Conservation (phyloP, 257 asterid species). For the Solanum pennellii region DNA sequence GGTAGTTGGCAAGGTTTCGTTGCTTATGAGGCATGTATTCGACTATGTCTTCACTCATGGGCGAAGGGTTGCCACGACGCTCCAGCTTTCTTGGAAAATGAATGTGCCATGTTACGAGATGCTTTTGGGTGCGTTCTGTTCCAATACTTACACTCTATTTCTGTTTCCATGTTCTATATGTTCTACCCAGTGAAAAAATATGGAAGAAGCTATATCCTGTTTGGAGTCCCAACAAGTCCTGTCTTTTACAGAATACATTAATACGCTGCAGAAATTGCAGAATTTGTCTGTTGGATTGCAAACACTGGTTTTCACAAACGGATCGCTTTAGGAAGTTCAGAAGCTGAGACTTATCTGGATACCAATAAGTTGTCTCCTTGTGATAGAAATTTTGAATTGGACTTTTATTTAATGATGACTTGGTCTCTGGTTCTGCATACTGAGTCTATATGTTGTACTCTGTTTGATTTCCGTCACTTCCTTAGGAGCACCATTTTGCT, state of each 20-base stretch:
- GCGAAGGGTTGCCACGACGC: conserved; percentile 68
- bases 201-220: not conserved
- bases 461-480: not conserved
- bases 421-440: not conserved
- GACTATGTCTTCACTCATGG: conserved; percentile 93
- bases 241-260: not conserved
- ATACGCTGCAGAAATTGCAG: not conserved
- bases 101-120: conserved; percentile 72
- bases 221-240: not conserved
- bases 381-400: not conserved
- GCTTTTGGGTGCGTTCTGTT: conserved; percentile 58
- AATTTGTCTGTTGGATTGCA: not conserved
- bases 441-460: not conserved
- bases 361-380: not conserved
- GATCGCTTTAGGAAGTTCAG: not conserved
- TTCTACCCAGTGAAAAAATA: not conserved
- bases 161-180: not conserved
- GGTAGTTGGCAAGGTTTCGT: conserved; percentile 73
- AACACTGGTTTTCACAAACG: not conserved
- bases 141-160: not conserved
- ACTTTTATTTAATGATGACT: not conserved
- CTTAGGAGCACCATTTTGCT: not conserved
- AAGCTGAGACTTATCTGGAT: not conserved
- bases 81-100: conserved; percentile 72
- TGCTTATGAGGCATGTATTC: conserved; percentile 87